phyloP scores from a whole-genome alignment of 202 grass and related monocot genomes.

The Zoysia matrella region DNA sequence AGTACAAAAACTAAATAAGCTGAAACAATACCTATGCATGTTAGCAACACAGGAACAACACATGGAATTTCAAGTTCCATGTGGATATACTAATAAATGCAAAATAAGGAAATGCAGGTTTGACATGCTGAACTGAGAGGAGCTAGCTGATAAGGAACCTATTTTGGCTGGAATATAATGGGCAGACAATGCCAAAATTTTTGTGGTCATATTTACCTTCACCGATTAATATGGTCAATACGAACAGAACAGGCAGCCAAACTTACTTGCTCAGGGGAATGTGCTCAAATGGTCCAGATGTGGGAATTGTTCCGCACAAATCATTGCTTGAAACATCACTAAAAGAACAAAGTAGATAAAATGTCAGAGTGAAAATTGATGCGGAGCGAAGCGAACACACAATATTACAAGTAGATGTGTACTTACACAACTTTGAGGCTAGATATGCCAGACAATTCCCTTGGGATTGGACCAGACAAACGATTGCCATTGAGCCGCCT shows the following conservation, averaged over 20 bases:
- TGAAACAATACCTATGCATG: not conserved
- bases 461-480: slow-evolving; percentile 87
- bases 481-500: slow-evolving; percentile 92
- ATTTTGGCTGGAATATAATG: slow-evolving; percentile 9
- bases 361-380: slow-evolving; percentile 30
- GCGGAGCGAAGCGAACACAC: not conserved
- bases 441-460: slow-evolving; percentile 75
- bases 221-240: not conserved
- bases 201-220: not conserved
- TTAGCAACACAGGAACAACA: not conserved
- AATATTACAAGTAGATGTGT: slow-evolving; percentile 28
- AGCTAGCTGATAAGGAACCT: not conserved
- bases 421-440: slow-evolving; percentile 98
- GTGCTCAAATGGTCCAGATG: slow-evolving; percentile 83
- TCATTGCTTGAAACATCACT: slow-evolving; percentile 95
- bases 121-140: slow-evolving; percentile 11
- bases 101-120: slow-evolving; percentile 13
- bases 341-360: slow-evolving; percentile 44
- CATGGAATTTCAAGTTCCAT: no score
- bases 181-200: not conserved
- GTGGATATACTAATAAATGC: slow-evolving; percentile 4
- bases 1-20: not conserved
- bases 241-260: not conserved
- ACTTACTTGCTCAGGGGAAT: slow-evolving; percentile 97
- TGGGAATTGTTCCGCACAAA: slow-evolving; percentile 93